Conservation (phyloP, 148 eudicot genomes). For the Rhododendron williamsianum region DNA sequence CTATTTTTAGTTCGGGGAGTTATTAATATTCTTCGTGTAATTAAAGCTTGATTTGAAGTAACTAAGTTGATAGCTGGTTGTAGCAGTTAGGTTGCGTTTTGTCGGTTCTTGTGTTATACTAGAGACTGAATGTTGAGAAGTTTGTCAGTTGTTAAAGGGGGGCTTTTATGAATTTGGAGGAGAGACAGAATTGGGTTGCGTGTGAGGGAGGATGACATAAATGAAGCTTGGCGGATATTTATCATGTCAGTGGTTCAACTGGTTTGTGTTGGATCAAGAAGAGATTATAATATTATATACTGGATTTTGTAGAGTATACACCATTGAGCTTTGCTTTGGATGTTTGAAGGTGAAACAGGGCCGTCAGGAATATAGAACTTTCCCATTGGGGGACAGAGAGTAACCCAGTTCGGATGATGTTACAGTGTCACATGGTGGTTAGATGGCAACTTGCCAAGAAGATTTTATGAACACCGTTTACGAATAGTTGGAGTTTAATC, state of each 20-base stretch:
- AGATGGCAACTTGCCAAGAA: not conserved
- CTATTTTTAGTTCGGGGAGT: not conserved
- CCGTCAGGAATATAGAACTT: not conserved
- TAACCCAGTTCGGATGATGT: not conserved
- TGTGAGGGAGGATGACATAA: not conserved
- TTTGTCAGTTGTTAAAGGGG: not conserved
- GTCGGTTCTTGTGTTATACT: not conserved
- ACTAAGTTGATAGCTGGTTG: not conserved
- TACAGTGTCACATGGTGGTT: not conserved
- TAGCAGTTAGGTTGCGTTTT: not conserved
- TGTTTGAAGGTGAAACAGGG: not conserved
- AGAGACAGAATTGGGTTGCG: not conserved
- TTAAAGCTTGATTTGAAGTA: not conserved
- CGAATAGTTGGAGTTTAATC: not conserved
- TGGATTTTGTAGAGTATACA: not conserved
- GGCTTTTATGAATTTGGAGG: not conserved
- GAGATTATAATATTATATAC: not conserved
- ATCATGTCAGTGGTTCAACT: not conserved
- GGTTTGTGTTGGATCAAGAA: not conserved
- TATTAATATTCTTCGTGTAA: not conserved
- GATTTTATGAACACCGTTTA: not conserved
- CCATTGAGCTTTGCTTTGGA: not conserved
- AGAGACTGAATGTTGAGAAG: not conserved
- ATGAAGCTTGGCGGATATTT: not conserved
- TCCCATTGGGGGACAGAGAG: not conserved